Base-by-base conservation (phyloP, 768 basidiomycete genomes). In the Nidularia sp. region DNA sequence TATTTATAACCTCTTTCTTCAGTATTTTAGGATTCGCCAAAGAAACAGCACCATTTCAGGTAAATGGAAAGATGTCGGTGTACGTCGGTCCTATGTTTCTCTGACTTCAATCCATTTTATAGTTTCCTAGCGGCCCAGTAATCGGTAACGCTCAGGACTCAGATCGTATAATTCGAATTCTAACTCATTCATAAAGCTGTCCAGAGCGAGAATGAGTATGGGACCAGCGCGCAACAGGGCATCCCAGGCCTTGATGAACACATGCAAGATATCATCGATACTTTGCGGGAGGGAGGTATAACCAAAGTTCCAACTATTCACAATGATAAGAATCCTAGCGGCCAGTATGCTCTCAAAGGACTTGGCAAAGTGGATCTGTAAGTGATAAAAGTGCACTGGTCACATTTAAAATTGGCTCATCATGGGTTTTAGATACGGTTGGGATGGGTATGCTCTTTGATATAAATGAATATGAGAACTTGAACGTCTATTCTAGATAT, bases 141-240 rank as follows among this genome's bases (percentile, higher is more conserved):
- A 64, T 77, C 44, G 73, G 74, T 62, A 29, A 29, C 25, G 25
- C 25, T 29, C 2, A 29, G 25, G 2, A 29, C 25, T 29, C 2
- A 2, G 25, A 4, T 3, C 25, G 25, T 29, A 29, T 29, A 4
- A 29, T 29, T 4, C 25, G 25, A 29, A 29, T 29, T 12, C 39
- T 41, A 41, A 41, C 39, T 3, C 2, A 5, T 10, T 35, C 41
- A 39, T 22, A 51, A 56, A 62, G 67, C 71, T 35, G 59, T 68
- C 13, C 69, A 79, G 62, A 70, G 71, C 51, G 78, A 79, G 48
- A 79, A 79, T 58, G 77, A 79, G 60, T 79, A 72, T 55, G 60
- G 52, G 3, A 66, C 58, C 15, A 69, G 57, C 9, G 65, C 63
- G 34, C 49, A 53, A n/a, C 56, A 59, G 25, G 54, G 54, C 36